A percentile compares a stretch with the other conserved stretches of the same genome.
phyloP scores from a whole-genome alignment of 164 flowering plant genomes.

The Protea cynaroides region DNA sequence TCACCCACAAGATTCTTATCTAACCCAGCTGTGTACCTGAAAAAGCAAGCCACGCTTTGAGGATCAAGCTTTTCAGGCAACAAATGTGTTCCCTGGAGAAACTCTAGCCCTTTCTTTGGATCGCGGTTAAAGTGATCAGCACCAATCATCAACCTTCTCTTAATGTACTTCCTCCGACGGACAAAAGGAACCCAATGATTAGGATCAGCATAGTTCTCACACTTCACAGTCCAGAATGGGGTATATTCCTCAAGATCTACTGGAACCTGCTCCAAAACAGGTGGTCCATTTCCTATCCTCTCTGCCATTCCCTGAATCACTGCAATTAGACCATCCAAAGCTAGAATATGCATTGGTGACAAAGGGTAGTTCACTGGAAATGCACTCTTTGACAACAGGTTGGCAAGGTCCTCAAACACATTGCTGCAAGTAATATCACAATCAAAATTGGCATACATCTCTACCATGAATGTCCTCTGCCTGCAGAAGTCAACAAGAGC shows the following conservation, averaged over 20 bases:
- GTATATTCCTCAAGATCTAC: slow-evolving; percentile 23
- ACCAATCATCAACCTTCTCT: slow-evolving; percentile 29
- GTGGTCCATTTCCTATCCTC: slow-evolving; percentile 22
- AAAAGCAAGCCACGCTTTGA: slow-evolving; percentile 40
- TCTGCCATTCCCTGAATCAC: slow-evolving; percentile 42
- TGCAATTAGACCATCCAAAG: slow-evolving; percentile 37
- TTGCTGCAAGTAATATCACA: slow-evolving; percentile 35
- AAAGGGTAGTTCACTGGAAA: slow-evolving; percentile 39
- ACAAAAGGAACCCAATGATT: slow-evolving; percentile 32
- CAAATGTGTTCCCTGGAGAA: slow-evolving; percentile 32
- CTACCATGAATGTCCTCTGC: slow-evolving; percentile 33
- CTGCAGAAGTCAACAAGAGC: slow-evolving; percentile 43
- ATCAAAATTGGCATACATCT: slow-evolving; percentile 44
- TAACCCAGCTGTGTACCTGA: slow-evolving; percentile 36
- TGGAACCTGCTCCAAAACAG: slow-evolving; percentile 13
- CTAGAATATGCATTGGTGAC: slow-evolving; percentile 36
- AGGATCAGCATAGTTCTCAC: slow-evolving; percentile 33
- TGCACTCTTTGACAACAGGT: slow-evolving; percentile 33
- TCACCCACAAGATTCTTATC: slow-evolving; percentile 40
- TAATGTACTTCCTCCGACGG: slow-evolving; percentile 32
- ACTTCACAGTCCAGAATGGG: slow-evolving; percentile 34
- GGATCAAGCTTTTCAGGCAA: slow-evolving; percentile 40
- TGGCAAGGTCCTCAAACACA: slow-evolving; percentile 34
- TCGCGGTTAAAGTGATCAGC: slow-evolving; percentile 37
- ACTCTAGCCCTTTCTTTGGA: slow-evolving; percentile 38